phyloP scores from a whole-genome alignment of 2,329 filamentous ascomycete species.

The Pseudonectria buxi region DNA sequence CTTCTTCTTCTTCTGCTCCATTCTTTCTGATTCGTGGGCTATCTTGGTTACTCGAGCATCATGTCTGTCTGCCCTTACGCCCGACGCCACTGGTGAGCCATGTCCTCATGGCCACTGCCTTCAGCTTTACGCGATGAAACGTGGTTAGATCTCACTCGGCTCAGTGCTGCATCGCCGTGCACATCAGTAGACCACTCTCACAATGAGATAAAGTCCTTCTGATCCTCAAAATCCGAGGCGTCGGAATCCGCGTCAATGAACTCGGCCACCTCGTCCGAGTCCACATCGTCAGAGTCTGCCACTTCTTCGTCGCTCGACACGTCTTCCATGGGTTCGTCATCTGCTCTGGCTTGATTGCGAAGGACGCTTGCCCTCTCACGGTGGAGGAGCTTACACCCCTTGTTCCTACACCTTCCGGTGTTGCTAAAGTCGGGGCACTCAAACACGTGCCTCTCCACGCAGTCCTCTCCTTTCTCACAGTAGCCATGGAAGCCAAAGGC shows the following conservation, averaged over 20 bases:
- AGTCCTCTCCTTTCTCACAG: conserved; percentile 74
- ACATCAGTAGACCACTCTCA: conserved; percentile 12
- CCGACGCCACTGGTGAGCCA: too few species aligned
- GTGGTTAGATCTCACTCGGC: background rate
- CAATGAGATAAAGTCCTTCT: conserved; percentile 52
- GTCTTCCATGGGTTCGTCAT: conserved; percentile 54
- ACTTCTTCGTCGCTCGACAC: conserved; percentile 71
- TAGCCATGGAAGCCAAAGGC: conserved; percentile 82
- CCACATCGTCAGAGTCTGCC: conserved; percentile 69
- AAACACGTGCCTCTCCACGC: conserved; percentile 76
- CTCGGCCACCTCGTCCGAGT: conserved; percentile 68
- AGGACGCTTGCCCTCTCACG: conserved; percentile 77
- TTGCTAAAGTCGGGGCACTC: conserved; percentile 97
- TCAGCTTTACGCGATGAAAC: background rate
- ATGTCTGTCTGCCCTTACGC: background rate
- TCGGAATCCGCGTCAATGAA: conserved; percentile 51
- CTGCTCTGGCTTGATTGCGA: conserved; percentile 57
- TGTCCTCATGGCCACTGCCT: too few species aligned
- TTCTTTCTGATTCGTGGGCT: background rate
- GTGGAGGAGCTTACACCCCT: conserved; percentile 79
- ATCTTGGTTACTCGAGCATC: conserved; percentile 8
- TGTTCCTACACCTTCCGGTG: conserved; percentile 72
- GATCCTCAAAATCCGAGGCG: conserved; percentile 49
- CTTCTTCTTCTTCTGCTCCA: background rate
- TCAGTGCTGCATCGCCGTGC: too few species aligned